Evolutionary conservation across 1,139 yeast genomes (phyloP).

Genomic region (Blastobotrys aristatus): DNA sequence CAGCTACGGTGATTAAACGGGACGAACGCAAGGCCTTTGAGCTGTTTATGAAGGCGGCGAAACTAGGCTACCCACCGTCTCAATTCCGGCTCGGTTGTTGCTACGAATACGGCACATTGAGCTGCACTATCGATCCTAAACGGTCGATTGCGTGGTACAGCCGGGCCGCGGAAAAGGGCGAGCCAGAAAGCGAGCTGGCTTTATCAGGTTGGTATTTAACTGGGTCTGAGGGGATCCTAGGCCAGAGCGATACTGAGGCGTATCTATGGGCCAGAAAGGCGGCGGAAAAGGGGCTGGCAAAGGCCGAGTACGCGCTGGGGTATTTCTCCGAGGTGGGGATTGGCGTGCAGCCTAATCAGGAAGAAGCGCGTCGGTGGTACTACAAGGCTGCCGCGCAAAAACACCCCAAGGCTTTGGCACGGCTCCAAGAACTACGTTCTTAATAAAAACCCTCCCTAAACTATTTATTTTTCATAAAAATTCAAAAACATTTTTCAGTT

Average conservation of each 20-base stretch:
- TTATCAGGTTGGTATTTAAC: conserved; percentile 88
- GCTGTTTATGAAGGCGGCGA: conserved; percentile 72
- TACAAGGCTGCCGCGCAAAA: conserved; percentile 56
- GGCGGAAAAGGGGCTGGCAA: conserved; percentile 69
- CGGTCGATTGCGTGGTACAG: conserved; percentile 88
- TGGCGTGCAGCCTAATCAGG: conserved; percentile 48
- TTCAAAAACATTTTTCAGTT: too few species aligned
- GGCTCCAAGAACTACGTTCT: conserved; percentile 32
- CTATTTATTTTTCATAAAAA: background rate
- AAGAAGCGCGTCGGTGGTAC: conserved; percentile 51
- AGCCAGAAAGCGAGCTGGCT: conserved; percentile 85
- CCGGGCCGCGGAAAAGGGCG: conserved; percentile 65
- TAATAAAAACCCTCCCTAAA: background rate
- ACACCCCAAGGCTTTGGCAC: conserved; percentile 48
- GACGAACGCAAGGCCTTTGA: conserved; percentile 60
- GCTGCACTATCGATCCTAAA: conserved; percentile 59
- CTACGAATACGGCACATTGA: conserved; percentile 79
- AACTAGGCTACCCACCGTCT: conserved; percentile 69
- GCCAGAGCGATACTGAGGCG: conserved; percentile 72
- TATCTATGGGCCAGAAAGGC: conserved; percentile 87
- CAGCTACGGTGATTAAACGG: conserved; percentile 26
- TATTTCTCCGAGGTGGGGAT: conserved; percentile 75
- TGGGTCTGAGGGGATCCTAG: conserved; percentile 68
- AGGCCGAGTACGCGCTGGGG: conserved; percentile 83
- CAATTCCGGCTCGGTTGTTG: conserved; percentile 83